Base-by-base conservation (phyloP, 805 yeast species). In the Candida gorgasii region DNA sequence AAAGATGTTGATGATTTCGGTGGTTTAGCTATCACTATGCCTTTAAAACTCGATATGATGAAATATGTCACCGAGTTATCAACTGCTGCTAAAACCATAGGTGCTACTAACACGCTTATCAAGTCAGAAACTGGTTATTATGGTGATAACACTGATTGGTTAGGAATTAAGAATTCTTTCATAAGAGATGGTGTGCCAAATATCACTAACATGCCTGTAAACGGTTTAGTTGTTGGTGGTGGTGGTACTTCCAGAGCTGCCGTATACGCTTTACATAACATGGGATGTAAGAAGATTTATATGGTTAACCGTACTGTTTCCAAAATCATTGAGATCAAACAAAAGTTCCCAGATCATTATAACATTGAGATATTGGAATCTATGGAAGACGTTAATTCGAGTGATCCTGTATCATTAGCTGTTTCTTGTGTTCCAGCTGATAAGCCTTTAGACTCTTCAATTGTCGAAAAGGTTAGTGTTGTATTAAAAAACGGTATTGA, bases 231-330 rank as follows among this genome's bases (percentile, higher is more conserved):
- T 34, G 72, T 93, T 50, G 99, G 99, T 39, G 97, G 96, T 15
- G 99, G 99, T 31, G 99, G 99, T 33, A 90, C 99, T 18, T 83
- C 97, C 1, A 78, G 97, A 56, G 97, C 99, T 31, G 98, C 97
- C 0, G 80, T 87, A 12, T 89, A 78, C 61, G 97, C 99, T 1
- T 73, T 93, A 50, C 78, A 80, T 57, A 57, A 79, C 47, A 67
- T 92, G 70, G 97, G 97, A 2, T 88, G 95, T 62, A 53, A 67
- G 16, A 80, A 73, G 52, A 86, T 92, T 46, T 89, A 81, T 67
- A 72, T 92, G 71, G 59, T 87, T 45, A 92, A 90, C 69, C 80
- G 98, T 61, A 89, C 96, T 1, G 60, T 68, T 1, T 67, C 82
- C 7, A 88, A 88, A 57, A 69, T 89, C 40, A 58, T 61, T 15